phyloP scores from a whole-genome alignment of 495 filamentous ascomycete genomes.

The Talaromyces borbonicus region DNA sequence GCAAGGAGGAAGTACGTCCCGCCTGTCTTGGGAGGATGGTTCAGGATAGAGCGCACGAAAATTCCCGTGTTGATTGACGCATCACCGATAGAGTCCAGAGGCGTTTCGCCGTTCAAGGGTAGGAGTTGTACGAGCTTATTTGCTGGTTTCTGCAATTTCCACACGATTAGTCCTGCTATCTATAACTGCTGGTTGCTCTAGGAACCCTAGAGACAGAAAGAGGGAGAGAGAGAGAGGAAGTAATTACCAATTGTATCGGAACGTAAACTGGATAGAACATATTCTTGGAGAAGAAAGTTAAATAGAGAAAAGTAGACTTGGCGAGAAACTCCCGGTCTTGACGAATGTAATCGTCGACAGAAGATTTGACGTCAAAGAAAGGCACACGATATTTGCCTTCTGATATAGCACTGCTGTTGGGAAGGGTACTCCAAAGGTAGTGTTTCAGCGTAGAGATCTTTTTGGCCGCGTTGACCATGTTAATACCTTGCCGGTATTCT shows the following conservation, averaged over 20 bases:
- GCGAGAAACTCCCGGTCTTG: slow-evolving; percentile 14
- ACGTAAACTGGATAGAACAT: slow-evolving; percentile 4
- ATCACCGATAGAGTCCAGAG: slow-evolving; percentile 29
- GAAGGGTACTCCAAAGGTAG: slow-evolving; percentile 23
- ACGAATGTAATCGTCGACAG: slow-evolving; percentile 16
- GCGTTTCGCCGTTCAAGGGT: slow-evolving; percentile 17
- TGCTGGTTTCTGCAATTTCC: no score
- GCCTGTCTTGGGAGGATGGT: slow-evolving; percentile 21
- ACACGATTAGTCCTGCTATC: no score
- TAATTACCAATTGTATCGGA: slow-evolving; percentile 18
- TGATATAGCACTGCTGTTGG: slow-evolving; percentile 8
- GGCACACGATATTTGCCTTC: slow-evolving; percentile 14
- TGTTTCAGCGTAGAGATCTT: slow-evolving; percentile 13
- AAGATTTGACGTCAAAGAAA: slow-evolving; percentile 21
- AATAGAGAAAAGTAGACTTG: slow-evolving; percentile 23
- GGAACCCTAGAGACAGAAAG: no score
- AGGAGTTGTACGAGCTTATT: slow-evolving; percentile 25
- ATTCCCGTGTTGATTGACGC: slow-evolving; percentile 23
- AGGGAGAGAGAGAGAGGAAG: no score
- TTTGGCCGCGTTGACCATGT: slow-evolving; percentile 20
- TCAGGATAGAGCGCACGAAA: slow-evolving; percentile 29
- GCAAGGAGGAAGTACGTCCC: slow-evolving; percentile 22
- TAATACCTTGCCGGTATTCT: slow-evolving; percentile 15
- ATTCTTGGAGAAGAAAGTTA: slow-evolving; percentile 12
- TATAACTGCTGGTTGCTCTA: no score